Evolutionary conservation across 768 basidiomycete genomes (phyloP), one percentile per base, ranked within the genome.

Genomic region (Rickenella mellea): DNA sequence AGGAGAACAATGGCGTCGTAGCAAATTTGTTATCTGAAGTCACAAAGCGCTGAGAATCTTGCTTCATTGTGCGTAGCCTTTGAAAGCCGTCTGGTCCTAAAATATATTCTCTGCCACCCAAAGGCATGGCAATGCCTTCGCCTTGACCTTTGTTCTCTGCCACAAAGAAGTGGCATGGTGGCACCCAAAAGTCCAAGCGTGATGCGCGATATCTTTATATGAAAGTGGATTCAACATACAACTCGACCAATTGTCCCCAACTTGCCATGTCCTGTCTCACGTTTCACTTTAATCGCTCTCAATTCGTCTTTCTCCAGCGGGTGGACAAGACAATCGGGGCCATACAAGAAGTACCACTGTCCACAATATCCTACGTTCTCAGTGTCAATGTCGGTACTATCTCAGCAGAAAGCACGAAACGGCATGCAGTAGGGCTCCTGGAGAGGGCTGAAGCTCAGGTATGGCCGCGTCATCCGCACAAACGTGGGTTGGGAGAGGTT

Each of bases 1-100:
- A 78, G 51, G 77, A 78, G 39, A 74, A 73, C 47, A 73, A 74
- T 7, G 66, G 63, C 22, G 70, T 76, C 11, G 76, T 73, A 3
- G 73, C 60, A 28, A 71, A 64, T 44, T 52, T 71, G 33, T 44
- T 74, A 43, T 43, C 55, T 12, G 46, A 56, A 21, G 27, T 17
- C 27, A 24, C 27, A 14, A n/a, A n/a, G n/a, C n/a, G n/a, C n/a
- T n/a, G n/a, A n/a, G n/a, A n/a, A n/a, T n/a, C n/a, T n/a, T n/a
- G n/a, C n/a, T n/a, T n/a, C 27, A 22, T 4, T 15, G 39, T 22
- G 10, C 12, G 5, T 19, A 25, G 10, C 27, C 20, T 25, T 25
- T 22, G 19, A 6, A 7, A 14, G 19, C 33, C 33, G 10, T 22
- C 24, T 36, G 19, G 33, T 36, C 33, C 8, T 3, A 17, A 9